Conservation (phyloP, 495 filamentous ascomycete genomes). For the Tuber calosporum region DNA sequence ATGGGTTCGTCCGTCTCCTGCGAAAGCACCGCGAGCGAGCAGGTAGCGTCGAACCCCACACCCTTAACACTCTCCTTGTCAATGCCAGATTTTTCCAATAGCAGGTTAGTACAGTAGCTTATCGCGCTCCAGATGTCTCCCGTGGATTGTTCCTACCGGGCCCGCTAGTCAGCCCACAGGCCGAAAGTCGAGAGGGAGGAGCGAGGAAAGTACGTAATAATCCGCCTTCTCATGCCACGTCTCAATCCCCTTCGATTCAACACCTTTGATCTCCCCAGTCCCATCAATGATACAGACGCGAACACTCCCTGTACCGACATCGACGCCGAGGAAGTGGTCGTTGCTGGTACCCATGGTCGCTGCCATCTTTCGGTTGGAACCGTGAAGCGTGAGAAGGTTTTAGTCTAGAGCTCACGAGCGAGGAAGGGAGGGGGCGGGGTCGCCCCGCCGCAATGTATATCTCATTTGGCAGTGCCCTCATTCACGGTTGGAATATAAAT, state of each 20-base stretch:
- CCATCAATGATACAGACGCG: conserved; percentile 88
- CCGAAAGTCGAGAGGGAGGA: conserved; percentile 10
- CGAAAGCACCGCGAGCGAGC: conserved; percentile 84
- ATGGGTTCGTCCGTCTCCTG: conserved; percentile 83
- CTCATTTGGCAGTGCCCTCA: background rate
- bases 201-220: conserved; percentile 60
- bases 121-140: conserved; percentile 92
- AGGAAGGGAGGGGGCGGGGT: background rate
- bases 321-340: conserved; percentile 72
- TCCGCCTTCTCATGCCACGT: conserved; percentile 88
- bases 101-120: conserved; percentile 69
- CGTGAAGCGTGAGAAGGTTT: background rate
- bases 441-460: background rate
- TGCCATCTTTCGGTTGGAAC: background rate
- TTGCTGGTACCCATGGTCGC: background rate
- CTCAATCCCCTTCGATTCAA: conserved; percentile 84
- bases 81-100: conserved; percentile 70
- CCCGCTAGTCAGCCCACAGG: background rate
- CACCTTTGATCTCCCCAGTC: conserved; percentile 82
- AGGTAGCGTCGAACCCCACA: conserved; percentile 95
- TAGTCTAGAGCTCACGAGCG: background rate
- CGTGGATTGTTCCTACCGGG: conserved; percentile 93
- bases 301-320: conserved; percentile 92
- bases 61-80: conserved; percentile 66
- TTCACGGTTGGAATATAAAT: background rate